phyloP scores from a whole-genome alignment of 1,284 basidiomycete species.

The Wallemia hederae region DNA sequence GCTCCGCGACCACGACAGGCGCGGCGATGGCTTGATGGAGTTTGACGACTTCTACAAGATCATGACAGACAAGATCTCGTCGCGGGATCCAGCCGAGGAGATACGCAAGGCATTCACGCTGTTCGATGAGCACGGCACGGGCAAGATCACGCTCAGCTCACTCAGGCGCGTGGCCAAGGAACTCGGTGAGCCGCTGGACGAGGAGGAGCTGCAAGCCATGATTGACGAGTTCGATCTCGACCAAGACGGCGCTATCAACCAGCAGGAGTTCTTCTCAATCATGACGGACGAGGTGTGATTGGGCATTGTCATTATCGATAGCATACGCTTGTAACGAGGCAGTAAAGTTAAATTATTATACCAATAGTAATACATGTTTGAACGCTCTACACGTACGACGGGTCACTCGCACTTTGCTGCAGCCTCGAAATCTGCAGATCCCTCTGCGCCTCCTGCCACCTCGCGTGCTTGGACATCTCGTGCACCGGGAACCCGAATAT shows the following conservation, averaged over 20 bases:
- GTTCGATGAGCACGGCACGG: slow-evolving; percentile 86
- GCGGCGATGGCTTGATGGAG: slow-evolving; percentile 67
- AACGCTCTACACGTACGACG: neutral
- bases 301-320: neutral
- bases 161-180: slow-evolving; percentile 84
- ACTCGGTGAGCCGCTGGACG: slow-evolving; percentile 78
- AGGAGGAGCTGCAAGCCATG: slow-evolving; percentile 97
- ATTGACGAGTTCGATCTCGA: slow-evolving; percentile 99
- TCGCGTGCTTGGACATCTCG: slow-evolving; percentile 64
- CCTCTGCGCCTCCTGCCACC: slow-evolving; percentile 71
- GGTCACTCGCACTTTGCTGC: neutral
- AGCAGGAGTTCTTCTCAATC: slow-evolving; percentile 77
- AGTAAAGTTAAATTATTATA: too few relatives aligned
- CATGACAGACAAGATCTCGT: slow-evolving; percentile 78
- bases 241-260: slow-evolving; percentile 88
- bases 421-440: slow-evolving; percentile 18
- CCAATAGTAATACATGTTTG: neutral
- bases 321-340: neutral
- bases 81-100: slow-evolving; percentile 86
- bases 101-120: slow-evolving; percentile 80
- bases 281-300: slow-evolving; percentile 52
- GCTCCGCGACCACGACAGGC: slow-evolving; percentile 69
- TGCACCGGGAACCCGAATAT: slow-evolving; percentile 87
- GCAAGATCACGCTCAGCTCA: slow-evolving; percentile 75
- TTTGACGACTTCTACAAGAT: slow-evolving; percentile 85